phyloP scores from a whole-genome alignment of 2,329 filamentous ascomycete species.

The Colletotrichum sp. region DNA sequence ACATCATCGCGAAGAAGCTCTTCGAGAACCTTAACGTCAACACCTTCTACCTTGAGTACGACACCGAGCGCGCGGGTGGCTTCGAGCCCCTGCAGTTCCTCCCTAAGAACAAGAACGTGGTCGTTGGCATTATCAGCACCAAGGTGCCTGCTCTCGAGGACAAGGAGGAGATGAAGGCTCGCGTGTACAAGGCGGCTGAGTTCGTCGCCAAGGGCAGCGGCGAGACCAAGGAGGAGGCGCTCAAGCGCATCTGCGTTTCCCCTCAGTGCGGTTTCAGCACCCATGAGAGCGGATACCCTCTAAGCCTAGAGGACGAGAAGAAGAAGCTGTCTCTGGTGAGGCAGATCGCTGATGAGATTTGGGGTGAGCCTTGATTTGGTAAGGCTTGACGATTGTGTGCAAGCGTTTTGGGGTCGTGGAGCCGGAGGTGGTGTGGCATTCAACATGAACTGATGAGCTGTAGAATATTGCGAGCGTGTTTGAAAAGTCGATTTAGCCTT shows the following conservation, averaged over 20 bases:
- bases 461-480: neutral
- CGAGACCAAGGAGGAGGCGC: constrained; percentile 68
- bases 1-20: constrained; percentile 69
- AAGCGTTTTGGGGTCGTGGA: neutral
- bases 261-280: constrained; percentile 79
- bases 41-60: constrained; percentile 75
- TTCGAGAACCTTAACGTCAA: constrained; percentile 67
- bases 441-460: neutral
- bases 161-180: constrained; percentile 65
- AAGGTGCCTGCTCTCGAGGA: constrained; percentile 68
- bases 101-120: constrained; percentile 66
- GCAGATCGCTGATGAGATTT: constrained; percentile 75
- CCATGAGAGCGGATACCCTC: constrained; percentile 74
- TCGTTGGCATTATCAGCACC: constrained; percentile 67
- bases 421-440: neutral
- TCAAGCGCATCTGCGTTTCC: constrained; percentile 71
- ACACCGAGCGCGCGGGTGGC: constrained; percentile 67
- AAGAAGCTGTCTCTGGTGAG: constrained; percentile 75
- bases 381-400: too few species aligned
- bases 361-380: constrained; percentile 45
- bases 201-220: constrained; percentile 72
- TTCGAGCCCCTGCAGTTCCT: constrained; percentile 69
- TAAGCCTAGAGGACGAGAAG: constrained; percentile 73
- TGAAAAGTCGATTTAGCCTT: neutral
- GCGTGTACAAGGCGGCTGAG: constrained; percentile 66